Base-by-base conservation (phyloP, 805 yeast genomes). In the Ogataea nonfermentans region DNA sequence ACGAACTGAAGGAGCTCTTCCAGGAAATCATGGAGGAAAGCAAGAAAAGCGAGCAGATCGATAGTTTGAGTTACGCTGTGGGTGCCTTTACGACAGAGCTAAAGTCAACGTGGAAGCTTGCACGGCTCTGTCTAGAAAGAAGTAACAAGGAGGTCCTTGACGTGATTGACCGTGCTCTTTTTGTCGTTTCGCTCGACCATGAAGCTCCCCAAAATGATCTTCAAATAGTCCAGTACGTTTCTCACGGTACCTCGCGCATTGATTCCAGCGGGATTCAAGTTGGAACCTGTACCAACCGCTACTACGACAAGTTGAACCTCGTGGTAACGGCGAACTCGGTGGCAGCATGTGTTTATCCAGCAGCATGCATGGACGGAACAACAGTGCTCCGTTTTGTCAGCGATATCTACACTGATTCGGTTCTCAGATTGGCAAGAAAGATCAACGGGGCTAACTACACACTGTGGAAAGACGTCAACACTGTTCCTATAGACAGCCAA, bases 311-410 rank as follows among this genome's bases (percentile, higher is more conserved):
- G 49, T 59, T 77, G 39, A 79, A 76, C 51, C 55, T 77, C 35
- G 65, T 77, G 12, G 70, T 77, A 8, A 73, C 81, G 3, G 62
- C 66, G 28, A 77, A 77, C 54, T 70, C 81, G 0, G 77, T 74
- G 15, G 80, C 79, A 2, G 82, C 81, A 4, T 67, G 77, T 35
- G 76, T 74, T 14, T 77, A 80, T 74, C 81, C 78, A 47, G 70
- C 76, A 9, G 66, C 78, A 2, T 67, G 75, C 15, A 74, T 75
- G 73, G 82, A 77, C 55, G 71, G 76, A 35, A 77, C 81, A 4
- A 73, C 80, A 2, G 78, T 76, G 28, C 59, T 77, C 42, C 57
- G 82, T 33, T 77, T 74, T 48, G 70, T 77, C 41, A 66, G 78
- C 54, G 82, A 77, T 49, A 71, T 77, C 33, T 77, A 74, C 52